Conservation (phyloP, 176 grass and related monocot genomes). For the Bonia amplexicaulis region DNA sequence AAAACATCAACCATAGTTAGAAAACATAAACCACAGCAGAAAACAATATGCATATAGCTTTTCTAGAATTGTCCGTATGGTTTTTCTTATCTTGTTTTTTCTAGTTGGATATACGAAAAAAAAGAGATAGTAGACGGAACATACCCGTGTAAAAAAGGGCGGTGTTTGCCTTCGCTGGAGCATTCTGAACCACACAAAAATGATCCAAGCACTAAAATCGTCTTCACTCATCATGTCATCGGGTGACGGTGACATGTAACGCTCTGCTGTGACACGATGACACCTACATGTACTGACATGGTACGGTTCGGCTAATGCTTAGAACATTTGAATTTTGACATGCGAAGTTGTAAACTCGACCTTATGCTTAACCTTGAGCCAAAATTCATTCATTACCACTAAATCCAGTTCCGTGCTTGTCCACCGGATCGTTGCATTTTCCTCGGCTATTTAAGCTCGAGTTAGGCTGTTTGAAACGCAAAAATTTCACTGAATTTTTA, state of each 20-base stretch:
- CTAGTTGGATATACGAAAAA: not conserved
- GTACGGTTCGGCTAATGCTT: not conserved
- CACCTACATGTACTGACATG: not conserved
- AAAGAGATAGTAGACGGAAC: not conserved
- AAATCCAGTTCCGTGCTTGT: not conserved
- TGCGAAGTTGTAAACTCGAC: not conserved
- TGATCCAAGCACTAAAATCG: not conserved
- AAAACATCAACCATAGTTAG: too few relatives aligned
- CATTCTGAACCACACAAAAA: not conserved
- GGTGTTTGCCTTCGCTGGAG: not conserved
- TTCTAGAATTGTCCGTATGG: not conserved
- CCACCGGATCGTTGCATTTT: not conserved
- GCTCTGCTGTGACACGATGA: not conserved
- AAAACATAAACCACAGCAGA: too few relatives aligned
- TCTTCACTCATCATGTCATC: not conserved
- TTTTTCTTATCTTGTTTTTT: not conserved
- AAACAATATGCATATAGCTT: not conserved
- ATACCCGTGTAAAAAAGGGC: not conserved
- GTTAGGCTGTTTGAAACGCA: not conserved
- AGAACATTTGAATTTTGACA: not conserved
- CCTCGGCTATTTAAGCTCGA: not conserved
- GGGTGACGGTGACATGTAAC: constrained; percentile 3
- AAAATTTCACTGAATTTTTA: not conserved
- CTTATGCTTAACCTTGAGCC: too few relatives aligned
- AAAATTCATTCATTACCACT: not conserved